phyloP scores from a whole-genome alignment of 1,284 basidiomycete species.

The Apiotrichum domesticum region DNA sequence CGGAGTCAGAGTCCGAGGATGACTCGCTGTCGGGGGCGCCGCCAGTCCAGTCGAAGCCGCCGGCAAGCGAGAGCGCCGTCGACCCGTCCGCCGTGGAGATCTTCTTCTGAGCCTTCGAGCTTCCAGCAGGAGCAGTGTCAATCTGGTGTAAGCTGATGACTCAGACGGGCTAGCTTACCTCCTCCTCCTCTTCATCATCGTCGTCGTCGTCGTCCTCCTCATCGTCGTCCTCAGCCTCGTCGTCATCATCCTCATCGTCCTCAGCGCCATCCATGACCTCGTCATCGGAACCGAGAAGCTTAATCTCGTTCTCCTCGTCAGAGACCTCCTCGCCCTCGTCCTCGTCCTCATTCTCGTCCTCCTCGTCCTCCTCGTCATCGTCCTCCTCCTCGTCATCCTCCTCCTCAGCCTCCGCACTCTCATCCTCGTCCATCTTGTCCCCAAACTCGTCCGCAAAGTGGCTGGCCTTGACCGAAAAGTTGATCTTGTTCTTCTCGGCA shows the following conservation, averaged over 20 bases:
- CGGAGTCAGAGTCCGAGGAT: slow-evolving; percentile 45
- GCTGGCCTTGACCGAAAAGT: slow-evolving; percentile 83
- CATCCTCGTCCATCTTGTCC: slow-evolving; percentile 31
- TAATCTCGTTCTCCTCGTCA: slow-evolving; percentile 43
- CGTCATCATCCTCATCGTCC: slow-evolving; percentile 25
- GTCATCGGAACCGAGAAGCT: slow-evolving; percentile 8
- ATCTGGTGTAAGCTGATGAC: slow-evolving; percentile 8
- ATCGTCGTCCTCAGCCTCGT: slow-evolving; percentile 8
- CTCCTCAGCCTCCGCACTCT: slow-evolving; percentile 27
- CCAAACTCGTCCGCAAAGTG: slow-evolving; percentile 57
- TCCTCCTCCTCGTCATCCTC: slow-evolving; percentile 40
- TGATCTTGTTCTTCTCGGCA: slow-evolving; percentile 67
- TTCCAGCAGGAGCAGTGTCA: slow-evolving; percentile 11
- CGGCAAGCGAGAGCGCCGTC: slow-evolving; percentile 45
- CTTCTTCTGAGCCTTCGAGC: slow-evolving; percentile 23
- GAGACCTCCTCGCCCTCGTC: slow-evolving; percentile 53
- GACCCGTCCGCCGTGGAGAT: slow-evolving; percentile 24
- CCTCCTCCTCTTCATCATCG: slow-evolving; percentile 18
- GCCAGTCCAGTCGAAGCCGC: slow-evolving; percentile 53
- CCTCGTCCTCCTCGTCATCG: slow-evolving; percentile 25
- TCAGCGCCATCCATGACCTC: slow-evolving; percentile 22
- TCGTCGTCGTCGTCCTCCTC: slow-evolving; percentile 23
- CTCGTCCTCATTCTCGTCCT: slow-evolving; percentile 33
- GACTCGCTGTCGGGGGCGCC: slow-evolving; percentile 49
- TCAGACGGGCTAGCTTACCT: slow-evolving; percentile 9